Conservation (phyloP, 495 filamentous ascomycete species). For the Podospora didyma region DNA sequence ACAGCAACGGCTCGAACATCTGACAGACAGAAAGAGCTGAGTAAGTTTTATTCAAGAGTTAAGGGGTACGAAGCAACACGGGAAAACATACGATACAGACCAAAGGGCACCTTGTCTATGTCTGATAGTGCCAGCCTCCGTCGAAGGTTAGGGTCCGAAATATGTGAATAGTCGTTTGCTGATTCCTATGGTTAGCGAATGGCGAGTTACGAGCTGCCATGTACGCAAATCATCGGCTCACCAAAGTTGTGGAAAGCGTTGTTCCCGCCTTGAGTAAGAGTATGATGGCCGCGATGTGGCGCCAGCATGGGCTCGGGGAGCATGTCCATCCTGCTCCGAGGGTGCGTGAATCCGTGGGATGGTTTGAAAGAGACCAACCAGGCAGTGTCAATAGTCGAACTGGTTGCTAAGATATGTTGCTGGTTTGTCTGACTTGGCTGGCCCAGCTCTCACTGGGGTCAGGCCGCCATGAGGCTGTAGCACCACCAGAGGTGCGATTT, state of each 20-base stretch:
- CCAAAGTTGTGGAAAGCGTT: conserved; percentile 57
- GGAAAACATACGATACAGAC: conserved; percentile 57
- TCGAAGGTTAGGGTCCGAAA: conserved; percentile 68
- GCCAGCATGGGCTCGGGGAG: conserved; percentile 32
- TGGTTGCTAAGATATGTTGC: too few relatives aligned
- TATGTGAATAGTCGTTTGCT: conserved; percentile 47
- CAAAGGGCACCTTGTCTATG: conserved; percentile 76
- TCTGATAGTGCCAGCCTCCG: conserved; percentile 70
- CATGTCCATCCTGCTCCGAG: conserved; percentile 18
- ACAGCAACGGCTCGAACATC: conserved; percentile 63
- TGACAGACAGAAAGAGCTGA: neutral
- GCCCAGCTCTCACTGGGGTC: too few relatives aligned
- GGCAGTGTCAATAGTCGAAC: too few relatives aligned
- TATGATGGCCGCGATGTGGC: conserved; percentile 12
- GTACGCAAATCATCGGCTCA: neutral
- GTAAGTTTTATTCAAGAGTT: neutral
- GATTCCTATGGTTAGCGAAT: neutral
- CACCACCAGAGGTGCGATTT: too few relatives aligned
- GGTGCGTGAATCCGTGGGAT: too few relatives aligned
- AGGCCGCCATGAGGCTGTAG: too few relatives aligned
- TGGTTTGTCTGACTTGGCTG: too few relatives aligned
- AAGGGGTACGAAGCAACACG: neutral
- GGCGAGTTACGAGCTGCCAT: neutral
- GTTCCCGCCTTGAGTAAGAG: conserved; percentile 46
- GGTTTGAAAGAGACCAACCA: too few relatives aligned